Evolutionary conservation across 345 rosid species (phyloP).

Genomic region (Salix suchowensis): DNA sequence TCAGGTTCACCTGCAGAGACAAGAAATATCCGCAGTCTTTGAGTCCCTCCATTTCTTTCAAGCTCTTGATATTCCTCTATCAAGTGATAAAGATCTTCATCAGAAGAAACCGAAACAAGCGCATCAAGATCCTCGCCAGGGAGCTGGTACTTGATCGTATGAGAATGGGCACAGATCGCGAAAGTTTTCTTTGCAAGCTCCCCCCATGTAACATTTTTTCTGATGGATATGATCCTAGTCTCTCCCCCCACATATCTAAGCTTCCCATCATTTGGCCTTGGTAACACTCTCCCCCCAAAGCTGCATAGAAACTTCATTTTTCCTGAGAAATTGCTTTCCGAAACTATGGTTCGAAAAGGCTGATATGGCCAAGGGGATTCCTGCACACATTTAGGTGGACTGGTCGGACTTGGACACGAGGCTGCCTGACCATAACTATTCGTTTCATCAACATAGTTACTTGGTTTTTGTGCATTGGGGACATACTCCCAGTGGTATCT

Average conservation of each 20-base stretch:
- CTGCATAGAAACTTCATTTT: slow-evolving; percentile 83
- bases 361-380: slow-evolving; percentile 41
- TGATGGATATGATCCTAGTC: slow-evolving; percentile 67
- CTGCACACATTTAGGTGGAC: slow-evolving; percentile 5
- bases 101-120: slow-evolving; percentile 67
- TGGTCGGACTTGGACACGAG: slow-evolving; percentile 9
- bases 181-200: slow-evolving; percentile 64
- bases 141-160: slow-evolving; percentile 82
- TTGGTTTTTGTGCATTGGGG: slow-evolving; percentile 17
- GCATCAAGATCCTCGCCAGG: slow-evolving; percentile 96
- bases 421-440: slow-evolving; percentile 9
- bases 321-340: slow-evolving; percentile 25
- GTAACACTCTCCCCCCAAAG: slow-evolving; percentile 75
- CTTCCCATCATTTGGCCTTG: slow-evolving; percentile 75
- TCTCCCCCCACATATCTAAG: slow-evolving; percentile 93
- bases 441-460: slow-evolving; percentile 18
- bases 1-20: slow-evolving; percentile 49
- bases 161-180: slow-evolving; percentile 60
- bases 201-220: slow-evolving; percentile 44
- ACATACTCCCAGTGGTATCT: slow-evolving; percentile 28
- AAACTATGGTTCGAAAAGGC: slow-evolving; percentile 23
- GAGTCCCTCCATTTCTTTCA: slow-evolving; percentile 57
- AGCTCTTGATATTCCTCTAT: slow-evolving; percentile 73
- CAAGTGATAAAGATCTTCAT: slow-evolving; percentile 83
- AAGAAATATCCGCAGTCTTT: slow-evolving; percentile 72